A percentile compares a stretch with the other conserved stretches of the same genome.
Evolutionary conservation across 176 grass and related monocot genomes (phyloP).

Genomic region (Eragrostis curvula): DNA sequence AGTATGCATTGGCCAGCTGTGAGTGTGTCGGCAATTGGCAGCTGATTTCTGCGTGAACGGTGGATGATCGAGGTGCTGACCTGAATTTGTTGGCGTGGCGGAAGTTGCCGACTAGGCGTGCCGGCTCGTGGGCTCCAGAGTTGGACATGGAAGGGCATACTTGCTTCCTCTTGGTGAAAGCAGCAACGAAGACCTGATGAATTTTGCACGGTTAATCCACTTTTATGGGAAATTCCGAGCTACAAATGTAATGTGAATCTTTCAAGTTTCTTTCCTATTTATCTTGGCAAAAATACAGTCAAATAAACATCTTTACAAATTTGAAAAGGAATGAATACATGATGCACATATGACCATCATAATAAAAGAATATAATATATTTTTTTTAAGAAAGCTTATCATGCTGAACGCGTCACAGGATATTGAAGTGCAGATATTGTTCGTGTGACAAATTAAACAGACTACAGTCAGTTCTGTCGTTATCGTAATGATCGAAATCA

Average conservation of each 20-base stretch:
- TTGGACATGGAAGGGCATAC: slow-evolving; percentile 63
- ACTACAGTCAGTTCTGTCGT: slow-evolving; percentile 34
- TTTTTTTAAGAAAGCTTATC: background rate
- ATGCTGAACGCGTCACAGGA: background rate
- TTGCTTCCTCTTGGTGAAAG: slow-evolving; percentile 84
- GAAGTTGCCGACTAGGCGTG: slow-evolving; percentile 37
- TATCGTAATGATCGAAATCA: slow-evolving; percentile 31
- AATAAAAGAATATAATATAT: background rate
- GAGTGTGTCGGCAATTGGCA: background rate
- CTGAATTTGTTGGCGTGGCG: slow-evolving; percentile 75
- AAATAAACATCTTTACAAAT: background rate
- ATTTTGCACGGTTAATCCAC: slow-evolving; percentile 22
- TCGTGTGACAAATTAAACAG: slow-evolving; percentile 26
- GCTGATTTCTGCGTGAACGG: no score
- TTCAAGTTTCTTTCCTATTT: background rate
- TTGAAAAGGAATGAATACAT: background rate
- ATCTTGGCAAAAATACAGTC: background rate
- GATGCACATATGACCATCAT: background rate
- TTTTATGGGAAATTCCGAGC: background rate
- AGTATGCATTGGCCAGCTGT: background rate
- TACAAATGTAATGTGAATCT: background rate
- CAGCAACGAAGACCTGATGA: slow-evolving; percentile 85
- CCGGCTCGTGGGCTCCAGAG: slow-evolving; percentile 28
- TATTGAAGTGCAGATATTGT: background rate
- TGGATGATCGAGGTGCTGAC: no score